phyloP scores from a whole-genome alignment of 75 land plant genomes.

The Picea sitchensis region DNA sequence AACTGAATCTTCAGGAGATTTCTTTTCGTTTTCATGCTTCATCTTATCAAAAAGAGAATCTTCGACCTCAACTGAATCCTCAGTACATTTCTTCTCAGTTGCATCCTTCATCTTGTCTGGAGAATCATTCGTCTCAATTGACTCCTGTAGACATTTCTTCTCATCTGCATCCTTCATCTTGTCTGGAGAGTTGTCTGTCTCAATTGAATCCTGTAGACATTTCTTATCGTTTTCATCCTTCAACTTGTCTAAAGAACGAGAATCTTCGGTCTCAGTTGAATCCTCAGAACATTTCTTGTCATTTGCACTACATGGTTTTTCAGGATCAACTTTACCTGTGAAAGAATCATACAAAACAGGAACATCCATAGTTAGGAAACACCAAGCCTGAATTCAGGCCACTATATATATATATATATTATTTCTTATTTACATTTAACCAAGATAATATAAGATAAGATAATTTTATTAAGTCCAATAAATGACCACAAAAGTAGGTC shows the following conservation, averaged over 20 bases:
- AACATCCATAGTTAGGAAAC: not conserved
- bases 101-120: not conserved
- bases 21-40: not conserved
- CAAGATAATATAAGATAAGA: not conserved
- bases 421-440: not conserved
- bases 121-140: conserved; percentile 3
- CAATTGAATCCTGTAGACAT: conserved; percentile 3
- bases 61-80: conserved; percentile 1
- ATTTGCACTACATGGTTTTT: not conserved
- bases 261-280: not conserved
- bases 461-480: too few relatives aligned
- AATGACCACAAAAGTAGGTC: too few relatives aligned
- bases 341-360: not conserved
- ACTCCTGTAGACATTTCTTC: conserved; percentile 3
- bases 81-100: conserved; percentile 6
- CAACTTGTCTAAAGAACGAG: not conserved
- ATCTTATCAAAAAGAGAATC: not conserved
- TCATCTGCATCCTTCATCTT: conserved; percentile 53
- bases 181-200: conserved; percentile 14
- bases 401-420: not conserved
- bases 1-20: conserved; percentile 8
- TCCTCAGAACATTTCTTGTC: conserved; percentile 8
- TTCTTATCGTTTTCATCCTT: conserved; percentile 1
- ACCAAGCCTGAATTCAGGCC: not conserved
- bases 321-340: conserved; percentile 7